Evolutionary conservation across 116 monocot genomes (phyloP), one percentile per base, ranked within the genome.

Genomic region (Papilionanthe hybrid): DNA sequence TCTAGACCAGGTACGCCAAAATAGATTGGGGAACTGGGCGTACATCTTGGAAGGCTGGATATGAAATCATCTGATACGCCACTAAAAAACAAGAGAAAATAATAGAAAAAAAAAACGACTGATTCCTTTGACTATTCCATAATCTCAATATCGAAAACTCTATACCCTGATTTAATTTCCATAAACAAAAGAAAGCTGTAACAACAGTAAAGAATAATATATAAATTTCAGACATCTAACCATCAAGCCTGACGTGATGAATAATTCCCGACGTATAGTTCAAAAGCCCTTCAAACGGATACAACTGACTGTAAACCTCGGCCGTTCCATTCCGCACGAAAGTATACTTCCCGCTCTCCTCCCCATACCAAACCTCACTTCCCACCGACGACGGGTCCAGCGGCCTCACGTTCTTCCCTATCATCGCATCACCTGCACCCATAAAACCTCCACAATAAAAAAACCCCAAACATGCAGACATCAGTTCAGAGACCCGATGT

Each of bases 301-400:
- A 94, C 60, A 91, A 56, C 85, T 94, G 94, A 78, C 86, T 90
- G 80, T 94, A 94, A 23, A 92, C 89, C 23, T 73, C 72, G 28
- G 90, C 72, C 9, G 10, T 74, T 63, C 92, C 95, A 37, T 81
- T 82, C 76, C 78, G 28, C n/a, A 77, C 68, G 17, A 79, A 84
- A 1, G 49, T 12, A 75, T 91, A 90, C 18, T 83, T 82, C 10
- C 85, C 88, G 66, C 87, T 90, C 79, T 89, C 80, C 77, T 83
- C 86, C 13, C 96, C 91, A 55, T 91, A 96, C 93, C 91, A 89
- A 4, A 96, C 91, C 86, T 96, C 96, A 72, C 93, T 93, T 41
- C 63, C 53, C 37, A 87, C 78, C 72, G 77, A 37, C 32, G 83
- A 79, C 43, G 93, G 86, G 49, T 96, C 86, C 37, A 91, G 65